Conservation (phyloP, 106 monocot genomes). For the Allium cepa region DNA sequence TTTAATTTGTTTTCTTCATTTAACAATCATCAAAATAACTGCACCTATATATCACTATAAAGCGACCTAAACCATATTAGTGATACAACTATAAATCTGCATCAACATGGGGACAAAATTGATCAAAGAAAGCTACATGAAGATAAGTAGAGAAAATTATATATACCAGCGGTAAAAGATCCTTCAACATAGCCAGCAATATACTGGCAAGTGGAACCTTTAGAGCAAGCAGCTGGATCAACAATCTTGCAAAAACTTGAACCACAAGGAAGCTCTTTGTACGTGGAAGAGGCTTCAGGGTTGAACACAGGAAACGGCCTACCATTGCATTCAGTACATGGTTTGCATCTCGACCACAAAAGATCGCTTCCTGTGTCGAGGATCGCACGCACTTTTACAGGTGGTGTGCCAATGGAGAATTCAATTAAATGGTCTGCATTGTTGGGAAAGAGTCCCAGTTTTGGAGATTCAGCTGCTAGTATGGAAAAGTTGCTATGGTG, state of each 20-base stretch:
- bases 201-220: conserved; percentile 1
- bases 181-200: conserved; percentile 8
- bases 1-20: neutral
- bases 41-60: too few relatives aligned
- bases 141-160: neutral
- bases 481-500: neutral
- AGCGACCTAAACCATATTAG: too few relatives aligned
- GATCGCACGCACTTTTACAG: neutral
- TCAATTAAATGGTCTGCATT: neutral
- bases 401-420: conserved; percentile 3
- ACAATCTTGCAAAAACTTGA: conserved; percentile 2
- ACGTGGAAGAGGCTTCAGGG: neutral
- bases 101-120: neutral
- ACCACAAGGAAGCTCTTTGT: neutral
- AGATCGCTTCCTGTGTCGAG: conserved; percentile 20
- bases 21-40: neutral
- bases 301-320: neutral
- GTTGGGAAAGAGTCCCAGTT: neutral
- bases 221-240: conserved; percentile 2
- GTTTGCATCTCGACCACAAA: conserved; percentile 6
- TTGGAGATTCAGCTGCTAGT: neutral
- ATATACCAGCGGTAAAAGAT: conserved; percentile 1
- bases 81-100: neutral
- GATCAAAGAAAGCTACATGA: neutral
- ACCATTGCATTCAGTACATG: neutral